Evolutionary conservation across 352 stramenopile species (phyloP).

Genomic region (Aphanomyces euteiches): DNA sequence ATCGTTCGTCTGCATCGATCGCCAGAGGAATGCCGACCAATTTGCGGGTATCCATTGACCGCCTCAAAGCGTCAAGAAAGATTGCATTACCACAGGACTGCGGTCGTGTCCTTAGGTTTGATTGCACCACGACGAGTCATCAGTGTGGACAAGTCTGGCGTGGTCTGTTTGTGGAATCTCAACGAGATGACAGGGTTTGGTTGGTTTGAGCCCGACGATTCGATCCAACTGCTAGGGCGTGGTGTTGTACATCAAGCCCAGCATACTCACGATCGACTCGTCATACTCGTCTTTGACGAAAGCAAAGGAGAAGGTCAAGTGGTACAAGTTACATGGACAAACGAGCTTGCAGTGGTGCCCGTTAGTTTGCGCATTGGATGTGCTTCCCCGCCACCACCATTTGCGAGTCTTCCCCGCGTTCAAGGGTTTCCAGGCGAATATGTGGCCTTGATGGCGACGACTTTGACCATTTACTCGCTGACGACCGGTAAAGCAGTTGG

Average conservation of each 20-base stretch:
- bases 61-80: not conserved
- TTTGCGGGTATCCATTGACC: not conserved
- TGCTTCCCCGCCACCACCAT: not conserved
- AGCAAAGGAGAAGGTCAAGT: not conserved
- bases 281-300: slow-evolving; percentile 5
- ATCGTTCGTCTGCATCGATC: slow-evolving; percentile 11
- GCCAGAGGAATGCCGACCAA: not conserved
- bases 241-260: not conserved
- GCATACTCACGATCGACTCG: not conserved
- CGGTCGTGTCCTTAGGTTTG: not conserved
- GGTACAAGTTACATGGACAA: not conserved
- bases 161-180: not conserved
- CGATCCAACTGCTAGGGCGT: not conserved
- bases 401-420: not conserved
- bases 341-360: not conserved
- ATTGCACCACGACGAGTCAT: not conserved
- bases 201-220: not conserved
- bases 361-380: slow-evolving; percentile 3
- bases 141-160: slow-evolving; percentile 3
- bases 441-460: not conserved
- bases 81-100: slow-evolving; percentile 3
- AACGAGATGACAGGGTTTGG: not conserved
- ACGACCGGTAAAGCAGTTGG: not conserved
- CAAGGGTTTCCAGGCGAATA: not conserved
- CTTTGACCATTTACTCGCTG: slow-evolving; percentile 1